These are phyloP conservation scores for Sodiomyces alkalinus DNA, from an alignment of 2,329 filamentous ascomycete genomes.

Conservation along the genomic window DNA sequence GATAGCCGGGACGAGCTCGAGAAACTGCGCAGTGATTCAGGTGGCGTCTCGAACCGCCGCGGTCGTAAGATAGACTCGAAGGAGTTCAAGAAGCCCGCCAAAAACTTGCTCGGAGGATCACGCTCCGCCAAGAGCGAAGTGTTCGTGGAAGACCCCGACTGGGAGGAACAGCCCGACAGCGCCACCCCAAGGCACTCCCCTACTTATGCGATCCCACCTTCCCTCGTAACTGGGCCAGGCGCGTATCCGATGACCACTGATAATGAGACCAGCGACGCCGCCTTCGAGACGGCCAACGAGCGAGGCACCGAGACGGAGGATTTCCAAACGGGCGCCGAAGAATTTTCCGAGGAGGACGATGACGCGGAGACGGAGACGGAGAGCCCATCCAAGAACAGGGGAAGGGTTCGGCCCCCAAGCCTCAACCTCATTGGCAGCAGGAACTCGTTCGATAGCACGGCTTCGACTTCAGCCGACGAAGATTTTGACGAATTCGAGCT, in stretches of 20 bases:
- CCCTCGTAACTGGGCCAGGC: conserved; percentile 10
- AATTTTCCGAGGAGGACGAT: conserved; percentile 56
- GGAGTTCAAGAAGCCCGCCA: conserved; percentile 59
- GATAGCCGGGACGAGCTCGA: conserved; percentile 88
- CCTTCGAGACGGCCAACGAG: conserved; percentile 60
- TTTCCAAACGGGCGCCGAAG: conserved; percentile 87
- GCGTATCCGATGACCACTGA: conserved; percentile 21
- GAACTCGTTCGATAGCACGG: conserved; percentile 69
- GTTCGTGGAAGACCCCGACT: conserved; percentile 65
- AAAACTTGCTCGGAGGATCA: conserved; percentile 57
- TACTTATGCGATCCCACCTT: conserved; percentile 14
- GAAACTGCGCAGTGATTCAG: conserved; percentile 43
- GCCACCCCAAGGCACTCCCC: conserved; percentile 36
- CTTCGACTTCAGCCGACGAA: conserved; percentile 68
- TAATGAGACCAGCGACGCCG: conserved; percentile 56
- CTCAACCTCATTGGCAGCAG: conserved; percentile 33
- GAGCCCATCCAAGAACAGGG: conserved; percentile 29
- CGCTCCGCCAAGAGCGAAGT: conserved; percentile 66
- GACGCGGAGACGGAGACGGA: conserved; percentile 76
- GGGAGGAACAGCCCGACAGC: conserved; percentile 60
- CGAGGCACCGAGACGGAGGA: conserved; percentile 78
- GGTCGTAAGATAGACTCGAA: conserved; percentile 48
- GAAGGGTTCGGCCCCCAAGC: conserved; percentile 25
- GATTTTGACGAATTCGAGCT: conserved; percentile 38
- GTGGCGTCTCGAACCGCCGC: conserved; percentile 35